Percentiles rank a stretch among this genome's conserved stretches.
These are phyloP conservation scores for Komagataea norvegica DNA, from an alignment of 1,139 yeast genomes.

Conservation along the genomic window DNA sequence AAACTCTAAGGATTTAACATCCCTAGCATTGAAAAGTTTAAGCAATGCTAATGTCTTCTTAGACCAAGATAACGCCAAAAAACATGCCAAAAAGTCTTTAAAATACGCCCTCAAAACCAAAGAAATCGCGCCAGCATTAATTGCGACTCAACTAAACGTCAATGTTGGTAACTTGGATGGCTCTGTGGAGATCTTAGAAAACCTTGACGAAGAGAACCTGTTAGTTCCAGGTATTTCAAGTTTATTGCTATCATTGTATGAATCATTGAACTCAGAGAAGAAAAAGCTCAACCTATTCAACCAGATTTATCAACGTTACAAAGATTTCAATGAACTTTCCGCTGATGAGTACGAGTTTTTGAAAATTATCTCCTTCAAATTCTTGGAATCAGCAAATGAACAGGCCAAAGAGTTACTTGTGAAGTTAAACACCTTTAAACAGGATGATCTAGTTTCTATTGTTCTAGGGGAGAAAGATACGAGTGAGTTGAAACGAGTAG, in stretches of 20 bases:
- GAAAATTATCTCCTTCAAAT: slow-evolving; percentile 46
- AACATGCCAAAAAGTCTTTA: slow-evolving; percentile 30
- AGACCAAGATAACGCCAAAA: slow-evolving; percentile 13
- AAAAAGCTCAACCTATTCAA: slow-evolving; percentile 28
- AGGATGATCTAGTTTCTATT: slow-evolving; percentile 31
- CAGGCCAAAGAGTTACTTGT: slow-evolving; percentile 32
- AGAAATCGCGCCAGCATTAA: slow-evolving; percentile 35
- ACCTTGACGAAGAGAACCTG: slow-evolving; percentile 27
- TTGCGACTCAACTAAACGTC: slow-evolving; percentile 44
- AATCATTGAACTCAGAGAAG: slow-evolving; percentile 31
- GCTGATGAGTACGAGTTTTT: slow-evolving; percentile 34
- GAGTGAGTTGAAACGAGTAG: slow-evolving; percentile 17
- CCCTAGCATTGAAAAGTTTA: slow-evolving; percentile 11
- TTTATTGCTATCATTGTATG: slow-evolving; percentile 45
- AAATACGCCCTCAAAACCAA: slow-evolving; percentile 27
- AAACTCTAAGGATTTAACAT: slow-evolving; percentile 15
- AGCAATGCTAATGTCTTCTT: slow-evolving; percentile 16
- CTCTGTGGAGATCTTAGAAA: slow-evolving; percentile 41
- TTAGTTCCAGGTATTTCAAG: slow-evolving; percentile 42
- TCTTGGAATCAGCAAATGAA: slow-evolving; percentile 31
- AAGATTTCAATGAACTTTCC: slow-evolving; percentile 11
- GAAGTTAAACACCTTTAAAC: slow-evolving; percentile 29
- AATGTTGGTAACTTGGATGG: slow-evolving; percentile 40
- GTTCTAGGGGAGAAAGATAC: slow-evolving; percentile 12
- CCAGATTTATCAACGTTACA: slow-evolving; percentile 26